Percentiles rank a stretch among this genome's conserved stretches.
These are phyloP conservation scores for Afroboletus lepidellus DNA, from an alignment of 1,284 basidiomycete species.

Conservation along the genomic window DNA sequence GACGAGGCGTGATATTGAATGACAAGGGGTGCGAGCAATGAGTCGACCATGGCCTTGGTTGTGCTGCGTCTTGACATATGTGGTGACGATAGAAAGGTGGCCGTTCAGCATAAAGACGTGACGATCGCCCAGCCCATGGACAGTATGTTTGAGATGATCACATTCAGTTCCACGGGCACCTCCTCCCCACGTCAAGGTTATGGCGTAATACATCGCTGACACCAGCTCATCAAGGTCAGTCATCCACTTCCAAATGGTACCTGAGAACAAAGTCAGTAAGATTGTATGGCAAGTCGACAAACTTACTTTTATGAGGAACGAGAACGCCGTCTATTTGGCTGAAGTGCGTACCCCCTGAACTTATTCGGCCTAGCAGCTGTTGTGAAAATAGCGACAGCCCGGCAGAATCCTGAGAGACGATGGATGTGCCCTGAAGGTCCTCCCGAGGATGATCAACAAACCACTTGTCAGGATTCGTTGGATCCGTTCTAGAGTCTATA, in stretches of 20 bases:
- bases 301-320: background rate
- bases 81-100: background rate
- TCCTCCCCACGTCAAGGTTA: slow-evolving; percentile 2
- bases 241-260: background rate
- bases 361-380: background rate
- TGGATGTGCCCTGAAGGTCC: slow-evolving; percentile 1
- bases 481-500: slow-evolving; percentile 2
- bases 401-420: background rate
- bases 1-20: background rate
- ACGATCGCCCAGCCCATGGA: background rate
- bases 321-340: background rate
- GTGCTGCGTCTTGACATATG: slow-evolving; percentile 1
- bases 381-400: background rate
- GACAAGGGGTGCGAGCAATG: slow-evolving; percentile 1
- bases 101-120: slow-evolving; percentile 12
- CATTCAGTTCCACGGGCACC: slow-evolving; percentile 8
- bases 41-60: slow-evolving; percentile 4
- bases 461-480: background rate
- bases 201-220: slow-evolving; percentile 1
- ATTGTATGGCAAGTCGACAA: too few relatives aligned
- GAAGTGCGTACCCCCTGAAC: background rate
- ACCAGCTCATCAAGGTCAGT: background rate
- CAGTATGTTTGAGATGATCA: slow-evolving; percentile 7
- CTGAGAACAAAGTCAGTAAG: background rate
- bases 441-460: slow-evolving; percentile 1